Evolutionary conservation across 2,329 filamentous ascomycete genomes (phyloP), one percentile per base, ranked within the genome.

Genomic region (Botryosphaeria dothidea): DNA sequence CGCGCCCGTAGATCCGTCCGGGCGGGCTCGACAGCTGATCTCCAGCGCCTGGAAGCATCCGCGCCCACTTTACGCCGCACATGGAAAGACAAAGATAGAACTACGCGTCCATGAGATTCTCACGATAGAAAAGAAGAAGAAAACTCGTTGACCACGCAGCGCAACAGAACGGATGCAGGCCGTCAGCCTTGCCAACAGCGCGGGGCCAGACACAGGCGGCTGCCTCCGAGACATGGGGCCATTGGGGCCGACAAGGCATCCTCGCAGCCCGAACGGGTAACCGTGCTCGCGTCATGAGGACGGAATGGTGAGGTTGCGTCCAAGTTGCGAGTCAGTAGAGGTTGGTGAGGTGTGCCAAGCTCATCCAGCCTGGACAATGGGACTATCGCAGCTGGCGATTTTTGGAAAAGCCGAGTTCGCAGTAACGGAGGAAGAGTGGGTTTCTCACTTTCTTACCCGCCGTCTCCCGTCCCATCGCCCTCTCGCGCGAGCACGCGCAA

Each of bases 261-360:
- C 51, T 56, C 51, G 51, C 51, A 27, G 54, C 54, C 54, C 36
- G 25, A 60, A 60, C 41, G 56, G 56, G 56, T 23, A 60, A 45
- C 56, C 38, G 56, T 60, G 56, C 56, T 46, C 38, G 17, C 46
- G 56, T 60, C 56, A 45, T 60, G 41, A 46, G 54, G 36, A 19
- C 54, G 23, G 23, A 25, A 43, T 41, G 54, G 38, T 27, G 54
- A 57, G 38, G 36, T n/a, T 57, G 36, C 23, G 21, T 21, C 2
- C 36, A 4, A 23, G 23, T 27, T 29, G 52, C 52, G 52, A 57
- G 52, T 57, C 52, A 57, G 51, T 25, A 56, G 23, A 25, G 11
- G 4, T 17, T 57, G 36, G 36, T 60, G 38, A 45, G 38, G 25
- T 11, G 25, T 46, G 56, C 56, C 56, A 45, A 60, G 56, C 15